These are phyloP conservation scores for Rhodofomes roseus DNA, from an alignment of 1,284 basidiomycete species.

Conservation along the genomic window DNA sequence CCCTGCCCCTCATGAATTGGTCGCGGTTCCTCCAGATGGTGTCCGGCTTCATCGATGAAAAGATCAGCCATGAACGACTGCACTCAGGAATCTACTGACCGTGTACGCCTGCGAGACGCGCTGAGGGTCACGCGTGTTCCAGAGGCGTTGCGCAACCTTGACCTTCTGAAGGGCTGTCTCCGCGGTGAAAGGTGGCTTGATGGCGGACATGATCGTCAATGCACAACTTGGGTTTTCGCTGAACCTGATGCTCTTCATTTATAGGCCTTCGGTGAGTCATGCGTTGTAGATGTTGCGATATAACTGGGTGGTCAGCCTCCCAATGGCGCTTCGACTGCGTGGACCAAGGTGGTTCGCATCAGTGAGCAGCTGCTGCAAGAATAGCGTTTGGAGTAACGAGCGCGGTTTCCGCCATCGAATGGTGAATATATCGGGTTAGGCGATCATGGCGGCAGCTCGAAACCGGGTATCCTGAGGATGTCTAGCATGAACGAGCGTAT, in stretches of 20 bases:
- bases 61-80: neutral
- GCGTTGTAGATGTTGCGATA: too few species aligned
- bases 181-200: conserved; percentile 31
- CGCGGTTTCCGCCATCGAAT: neutral
- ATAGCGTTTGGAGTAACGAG: neutral
- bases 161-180: conserved; percentile 33
- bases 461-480: neutral
- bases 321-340: too few species aligned
- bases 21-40: conserved; percentile 61
- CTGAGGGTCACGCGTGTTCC: conserved; percentile 31
- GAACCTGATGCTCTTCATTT: neutral
- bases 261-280: neutral
- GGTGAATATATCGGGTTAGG: neutral
- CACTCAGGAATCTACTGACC: conserved; percentile 10
- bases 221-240: neutral
- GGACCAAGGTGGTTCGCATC: too few species aligned
- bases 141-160: conserved; percentile 31
- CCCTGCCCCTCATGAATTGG: conserved; percentile 45
- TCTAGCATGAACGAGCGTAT: too few species aligned
- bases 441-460: neutral
- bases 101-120: conserved; percentile 48
- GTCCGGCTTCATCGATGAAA: conserved; percentile 29
- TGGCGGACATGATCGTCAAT: conserved; percentile 19
- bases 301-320: too few species aligned
- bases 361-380: too few species aligned